These are phyloP conservation scores for Linum usitatissimum DNA, from an alignment of 345 rosid species.

Conservation along the genomic window DNA sequence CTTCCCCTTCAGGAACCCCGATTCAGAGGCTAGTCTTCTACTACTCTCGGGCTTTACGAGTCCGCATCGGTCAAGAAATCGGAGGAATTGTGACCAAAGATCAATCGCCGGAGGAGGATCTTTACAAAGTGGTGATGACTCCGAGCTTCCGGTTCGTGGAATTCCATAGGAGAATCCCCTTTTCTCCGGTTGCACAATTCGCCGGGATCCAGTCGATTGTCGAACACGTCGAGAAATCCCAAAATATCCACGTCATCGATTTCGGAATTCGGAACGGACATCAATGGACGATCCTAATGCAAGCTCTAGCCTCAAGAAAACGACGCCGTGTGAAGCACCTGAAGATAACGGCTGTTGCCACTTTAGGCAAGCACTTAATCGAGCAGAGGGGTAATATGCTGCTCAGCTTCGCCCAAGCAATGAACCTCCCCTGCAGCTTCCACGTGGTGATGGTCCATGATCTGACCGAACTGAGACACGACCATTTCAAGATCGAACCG, in stretches of 20 bases:
- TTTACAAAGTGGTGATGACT: constrained; percentile 14
- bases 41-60: constrained; percentile 33
- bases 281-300: constrained; percentile 40
- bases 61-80: constrained; percentile 31
- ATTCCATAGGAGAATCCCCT: constrained; percentile 24
- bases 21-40: constrained; percentile 34
- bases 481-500: constrained; percentile 18
- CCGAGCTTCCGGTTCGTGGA: constrained; percentile 12
- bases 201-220: constrained; percentile 36
- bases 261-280: constrained; percentile 24
- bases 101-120: background rate
- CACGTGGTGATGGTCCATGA: constrained; percentile 26
- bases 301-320: constrained; percentile 31
- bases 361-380: constrained; percentile 9
- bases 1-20: constrained; percentile 28
- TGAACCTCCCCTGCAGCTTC: constrained; percentile 32
- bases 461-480: constrained; percentile 29
- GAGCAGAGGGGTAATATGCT: constrained; percentile 34
- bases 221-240: constrained; percentile 31
- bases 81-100: constrained; percentile 13
- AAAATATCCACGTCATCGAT: constrained; percentile 36
- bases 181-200: constrained; percentile 26
- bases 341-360: constrained; percentile 35
- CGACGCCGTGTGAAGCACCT: constrained; percentile 28
- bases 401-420: constrained; percentile 24